A percentile compares a stretch with the other conserved stretches of the same genome.
Conservation (phyloP, 345 rosid genomes). For the Citrus cavaleriei region DNA sequence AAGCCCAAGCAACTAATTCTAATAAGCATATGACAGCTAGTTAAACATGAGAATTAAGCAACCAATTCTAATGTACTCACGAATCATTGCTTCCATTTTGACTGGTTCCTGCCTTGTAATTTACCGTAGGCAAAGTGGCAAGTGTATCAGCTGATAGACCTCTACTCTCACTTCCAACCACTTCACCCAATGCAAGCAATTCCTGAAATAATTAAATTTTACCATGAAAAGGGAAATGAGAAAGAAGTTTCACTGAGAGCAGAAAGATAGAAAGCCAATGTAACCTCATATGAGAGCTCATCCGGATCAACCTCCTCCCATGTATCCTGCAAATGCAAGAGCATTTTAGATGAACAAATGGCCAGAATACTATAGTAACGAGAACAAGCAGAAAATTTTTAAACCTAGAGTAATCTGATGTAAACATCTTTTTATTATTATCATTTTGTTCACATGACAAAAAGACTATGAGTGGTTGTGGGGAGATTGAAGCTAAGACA, state of each 20-base stretch:
- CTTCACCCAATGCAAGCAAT: conserved; percentile 86
- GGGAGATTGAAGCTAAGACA: background rate
- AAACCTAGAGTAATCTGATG: background rate
- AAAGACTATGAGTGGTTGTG: background rate
- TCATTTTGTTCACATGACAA: background rate
- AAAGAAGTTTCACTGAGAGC: background rate
- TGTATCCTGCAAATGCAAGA: conserved; percentile 49
- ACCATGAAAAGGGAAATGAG: background rate
- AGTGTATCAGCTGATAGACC: conserved; percentile 82
- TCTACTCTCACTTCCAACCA: conserved; percentile 87
- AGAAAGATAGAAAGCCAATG: conserved; percentile 6
- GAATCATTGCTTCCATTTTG: conserved; percentile 82
- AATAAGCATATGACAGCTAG: background rate
- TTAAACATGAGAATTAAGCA: conserved; percentile 8
- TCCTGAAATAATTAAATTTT: conserved; percentile 46
- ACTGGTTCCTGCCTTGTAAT: conserved; percentile 62
- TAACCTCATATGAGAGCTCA: conserved; percentile 89
- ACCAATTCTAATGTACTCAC: conserved; percentile 42
- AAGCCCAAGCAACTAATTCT: conserved; percentile 16
- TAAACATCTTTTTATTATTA: background rate
- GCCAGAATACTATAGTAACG: background rate
- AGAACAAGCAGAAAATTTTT: background rate
- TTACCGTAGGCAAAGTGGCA: conserved; percentile 74
- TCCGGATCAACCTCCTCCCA: conserved; percentile 98
- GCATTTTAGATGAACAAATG: background rate